Base-by-base conservation (phyloP, 2,329 filamentous ascomycete species). In the Ophidiomyces ophidiicola region DNA sequence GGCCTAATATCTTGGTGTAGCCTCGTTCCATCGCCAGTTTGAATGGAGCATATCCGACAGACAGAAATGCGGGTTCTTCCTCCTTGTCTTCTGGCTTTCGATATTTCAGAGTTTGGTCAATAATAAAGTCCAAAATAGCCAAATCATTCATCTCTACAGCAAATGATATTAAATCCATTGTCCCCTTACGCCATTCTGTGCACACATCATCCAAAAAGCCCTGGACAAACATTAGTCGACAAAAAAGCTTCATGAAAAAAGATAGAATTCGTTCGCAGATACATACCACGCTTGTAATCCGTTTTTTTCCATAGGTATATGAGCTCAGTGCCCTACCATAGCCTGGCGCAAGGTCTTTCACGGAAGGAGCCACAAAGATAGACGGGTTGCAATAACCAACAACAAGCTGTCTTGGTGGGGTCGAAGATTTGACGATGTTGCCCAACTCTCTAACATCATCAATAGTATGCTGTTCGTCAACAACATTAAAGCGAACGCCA, bases 391-490 rank as follows among this genome's bases (percentile, higher is more conserved):
- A 4, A 21, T 14, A 4, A 2, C 15, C 1, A 6, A 7, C 21
- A 7, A 29, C 7, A 11, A 42, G 11, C 5, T 6, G 4, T 6
- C 10, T 6, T 2, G 40, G 39, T 6, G 43, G 32, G 25, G 21
- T 31, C 3, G 36, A 25, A 11, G 41, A 45, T 38, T 45, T 45
- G 20, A 39, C 36, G 24, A 30, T n/a, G 24, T 34, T 36, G 14
- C 24, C 32, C n/a, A 32, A 6, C 20, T 82, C 72, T 0, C 80
- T 80, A 42, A 90, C 69, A 48, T 84, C 76, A 11, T 90, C 80
- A 37, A 88, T 71, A 0, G 83, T 90, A 54, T 82, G 83, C 24
- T 71, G 66, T 8, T 79, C 72, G 47, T 80, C 72, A 19, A 84
- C 61, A 28, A 77, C 64, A 43, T 78, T 70, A 61, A 59, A 49